A percentile compares a stretch with the other conserved stretches of the same genome.
phyloP scores from a whole-genome alignment of 169 alveolate genomes.

The Hepatocystis sp. region DNA sequence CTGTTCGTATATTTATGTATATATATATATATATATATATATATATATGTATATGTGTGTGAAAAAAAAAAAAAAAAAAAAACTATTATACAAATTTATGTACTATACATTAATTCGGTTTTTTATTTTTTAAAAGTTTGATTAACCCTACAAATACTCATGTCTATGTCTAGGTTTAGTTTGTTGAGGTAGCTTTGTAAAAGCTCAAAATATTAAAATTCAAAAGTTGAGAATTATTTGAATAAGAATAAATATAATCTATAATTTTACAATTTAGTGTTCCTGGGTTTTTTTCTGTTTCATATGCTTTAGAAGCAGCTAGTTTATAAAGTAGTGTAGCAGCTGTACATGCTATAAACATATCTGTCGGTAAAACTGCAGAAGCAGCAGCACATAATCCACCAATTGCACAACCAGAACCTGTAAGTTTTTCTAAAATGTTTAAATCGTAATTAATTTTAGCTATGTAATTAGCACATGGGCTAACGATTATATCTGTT shows the following conservation, averaged over 20 bases:
- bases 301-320: constrained; percentile 66
- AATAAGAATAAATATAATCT: constrained; percentile 53
- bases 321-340: constrained; percentile 38
- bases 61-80: no score
- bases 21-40: no score
- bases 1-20: no score
- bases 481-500: constrained; percentile 42
- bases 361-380: constrained; percentile 23
- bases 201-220: constrained; percentile 41
- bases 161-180: background rate
- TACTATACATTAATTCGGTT: no score
- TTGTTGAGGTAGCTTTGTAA: constrained; percentile 15
- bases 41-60: no score
- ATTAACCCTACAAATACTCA: no score
- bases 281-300: constrained; percentile 62
- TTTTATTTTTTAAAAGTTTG: no score
- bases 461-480: constrained; percentile 31
- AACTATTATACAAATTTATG: no score
- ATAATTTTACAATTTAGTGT: constrained; percentile 47
- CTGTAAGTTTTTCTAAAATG: constrained; percentile 58
- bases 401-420: constrained; percentile 75
- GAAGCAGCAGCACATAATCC: constrained; percentile 74
- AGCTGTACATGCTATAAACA: constrained; percentile 51
- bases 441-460: constrained; percentile 49
- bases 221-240: constrained; percentile 47